Conservation (phyloP, 352 stramenopile species). For the Globisporangium radiosum region DNA sequence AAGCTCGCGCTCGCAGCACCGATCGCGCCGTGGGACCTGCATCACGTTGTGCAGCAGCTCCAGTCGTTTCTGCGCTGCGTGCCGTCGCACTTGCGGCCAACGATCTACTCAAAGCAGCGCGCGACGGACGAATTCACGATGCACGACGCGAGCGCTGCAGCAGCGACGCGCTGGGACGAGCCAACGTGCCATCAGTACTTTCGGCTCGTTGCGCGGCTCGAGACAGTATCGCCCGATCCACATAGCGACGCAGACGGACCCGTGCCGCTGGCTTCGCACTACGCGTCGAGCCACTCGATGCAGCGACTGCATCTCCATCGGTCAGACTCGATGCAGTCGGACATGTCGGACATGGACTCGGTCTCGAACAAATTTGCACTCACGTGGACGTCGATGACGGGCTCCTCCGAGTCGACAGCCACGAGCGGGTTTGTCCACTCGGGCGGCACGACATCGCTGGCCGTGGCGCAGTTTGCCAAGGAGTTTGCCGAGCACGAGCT, state of each 20-base stretch:
- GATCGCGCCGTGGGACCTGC: conserved; percentile 60
- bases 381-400: conserved; percentile 28
- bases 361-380: conserved; percentile 28
- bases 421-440: conserved; percentile 10
- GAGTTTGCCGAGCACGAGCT: conserved; percentile 58
- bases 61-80: conserved; percentile 45
- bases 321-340: conserved; percentile 69
- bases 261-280: neutral
- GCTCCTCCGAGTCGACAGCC: conserved; percentile 30
- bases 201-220: conserved; percentile 12
- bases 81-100: conserved; percentile 44
- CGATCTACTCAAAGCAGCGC: conserved; percentile 33
- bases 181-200: conserved; percentile 6
- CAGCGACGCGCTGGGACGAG: conserved; percentile 1
- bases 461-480: neutral
- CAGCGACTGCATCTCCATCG: conserved; percentile 12
- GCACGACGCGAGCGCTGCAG: neutral
- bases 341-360: conserved; percentile 64
- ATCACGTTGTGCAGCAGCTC: conserved; percentile 44
- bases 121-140: conserved; percentile 19
- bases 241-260: neutral
- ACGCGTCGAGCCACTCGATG: neutral
- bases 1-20: conserved; percentile 31
- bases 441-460: neutral
- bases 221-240: neutral